Evolutionary conservation across 768 basidiomycete genomes (phyloP).

Genomic region (Gymnopilus junonius): DNA sequence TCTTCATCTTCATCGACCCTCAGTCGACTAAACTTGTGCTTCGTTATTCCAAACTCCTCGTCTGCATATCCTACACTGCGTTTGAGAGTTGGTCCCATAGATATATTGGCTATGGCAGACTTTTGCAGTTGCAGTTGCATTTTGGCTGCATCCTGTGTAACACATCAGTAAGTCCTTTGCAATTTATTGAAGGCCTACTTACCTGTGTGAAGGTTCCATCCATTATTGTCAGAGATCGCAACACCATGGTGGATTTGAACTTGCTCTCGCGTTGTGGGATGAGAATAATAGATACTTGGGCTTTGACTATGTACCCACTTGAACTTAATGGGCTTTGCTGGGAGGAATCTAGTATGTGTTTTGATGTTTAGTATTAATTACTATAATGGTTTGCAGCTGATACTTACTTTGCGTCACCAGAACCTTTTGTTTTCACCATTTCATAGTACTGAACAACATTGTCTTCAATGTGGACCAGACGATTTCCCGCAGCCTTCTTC

Average conservation of each 20-base stretch:
- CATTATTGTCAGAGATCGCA: constrained; percentile 15
- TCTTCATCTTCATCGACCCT: background rate
- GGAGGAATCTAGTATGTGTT: constrained; percentile 4
- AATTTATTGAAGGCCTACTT: constrained; percentile 1
- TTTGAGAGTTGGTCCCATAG: background rate
- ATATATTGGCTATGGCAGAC: background rate
- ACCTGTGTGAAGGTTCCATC: constrained; percentile 19
- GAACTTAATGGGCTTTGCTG: constrained; percentile 7
- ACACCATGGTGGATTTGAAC: constrained; percentile 8
- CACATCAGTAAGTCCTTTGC: background rate
- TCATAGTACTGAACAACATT: constrained; percentile 12
- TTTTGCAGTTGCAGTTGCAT: background rate
- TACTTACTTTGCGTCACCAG: background rate
- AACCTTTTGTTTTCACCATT: background rate
- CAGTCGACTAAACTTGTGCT: constrained; percentile 2
- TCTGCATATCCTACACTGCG: constrained; percentile 11
- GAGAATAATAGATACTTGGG: constrained; percentile 14
- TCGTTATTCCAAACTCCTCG: constrained; percentile 2
- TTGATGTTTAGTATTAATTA: background rate
- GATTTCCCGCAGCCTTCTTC: background rate
- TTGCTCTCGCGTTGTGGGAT: constrained; percentile 10
- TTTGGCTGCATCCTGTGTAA: background rate
- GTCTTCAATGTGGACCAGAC: constrained; percentile 6
- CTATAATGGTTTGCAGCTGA: background rate
- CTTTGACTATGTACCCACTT: constrained; percentile 22